Evolutionary conservation across 2,329 filamentous ascomycete genomes (phyloP).

Genomic region (Exserohilum turcica): DNA sequence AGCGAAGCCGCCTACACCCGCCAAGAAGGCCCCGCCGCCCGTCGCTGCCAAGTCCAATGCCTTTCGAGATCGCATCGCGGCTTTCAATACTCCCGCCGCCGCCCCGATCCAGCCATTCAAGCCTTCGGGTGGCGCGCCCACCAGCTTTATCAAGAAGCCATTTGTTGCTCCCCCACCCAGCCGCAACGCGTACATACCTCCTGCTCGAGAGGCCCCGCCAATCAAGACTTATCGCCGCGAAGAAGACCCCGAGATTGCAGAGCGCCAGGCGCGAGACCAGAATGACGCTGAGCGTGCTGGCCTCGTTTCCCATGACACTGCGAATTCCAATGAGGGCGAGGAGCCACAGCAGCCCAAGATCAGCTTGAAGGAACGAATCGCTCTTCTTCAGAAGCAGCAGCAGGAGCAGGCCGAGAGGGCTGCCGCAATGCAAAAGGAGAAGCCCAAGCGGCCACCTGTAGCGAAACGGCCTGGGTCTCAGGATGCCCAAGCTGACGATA

Average conservation of each 20-base stretch:
- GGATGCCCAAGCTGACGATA: constrained; percentile 38
- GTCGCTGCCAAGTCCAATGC: constrained; percentile 80
- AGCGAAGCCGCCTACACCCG: constrained; percentile 46
- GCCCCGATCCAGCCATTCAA: constrained; percentile 91
- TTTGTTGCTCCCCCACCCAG: constrained; percentile 95
- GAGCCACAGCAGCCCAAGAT: constrained; percentile 86
- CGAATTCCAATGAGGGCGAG: constrained; percentile 57
- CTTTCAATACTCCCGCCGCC: constrained; percentile 89
- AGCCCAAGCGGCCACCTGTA: constrained; percentile 72
- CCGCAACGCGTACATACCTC: constrained; percentile 86
- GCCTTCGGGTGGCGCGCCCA: constrained; percentile 63
- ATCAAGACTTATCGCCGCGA: constrained; percentile 83
- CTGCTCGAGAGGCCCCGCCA: constrained; percentile 70
- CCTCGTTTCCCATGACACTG: constrained; percentile 51
- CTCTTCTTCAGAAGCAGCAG: constrained; percentile 90
- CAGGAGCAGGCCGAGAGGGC: constrained; percentile 84
- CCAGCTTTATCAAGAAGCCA: constrained; percentile 89
- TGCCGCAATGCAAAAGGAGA: constrained; percentile 81
- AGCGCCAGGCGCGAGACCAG: constrained; percentile 67
- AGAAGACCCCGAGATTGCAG: constrained; percentile 72
- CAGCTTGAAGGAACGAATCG: constrained; percentile 93
- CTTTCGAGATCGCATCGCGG: constrained; percentile 94
- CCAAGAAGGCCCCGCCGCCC: constrained; percentile 67
- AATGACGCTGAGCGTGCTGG: constrained; percentile 73
- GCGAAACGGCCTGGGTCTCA: constrained; percentile 66